phyloP scores from a whole-genome alignment of 179 eudicot genomes.

The Beta lomatogona region DNA sequence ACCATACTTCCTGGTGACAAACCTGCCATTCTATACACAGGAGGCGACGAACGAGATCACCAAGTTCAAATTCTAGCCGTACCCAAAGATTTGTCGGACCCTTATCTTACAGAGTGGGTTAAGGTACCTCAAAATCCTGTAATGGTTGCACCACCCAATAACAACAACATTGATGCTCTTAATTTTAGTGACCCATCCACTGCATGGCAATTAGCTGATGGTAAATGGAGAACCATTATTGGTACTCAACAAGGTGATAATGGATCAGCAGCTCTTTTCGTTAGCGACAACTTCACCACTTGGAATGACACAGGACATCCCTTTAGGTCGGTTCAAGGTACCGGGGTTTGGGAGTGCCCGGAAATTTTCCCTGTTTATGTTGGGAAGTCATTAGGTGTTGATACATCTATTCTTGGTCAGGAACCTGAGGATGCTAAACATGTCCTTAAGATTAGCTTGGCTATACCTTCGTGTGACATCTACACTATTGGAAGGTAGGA shows the following conservation, averaged over 20 bases:
- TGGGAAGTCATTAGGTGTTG: conserved; percentile 32
- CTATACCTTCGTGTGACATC: conserved; percentile 42
- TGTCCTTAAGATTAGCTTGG: conserved; percentile 59
- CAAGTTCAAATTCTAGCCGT: conserved; percentile 66
- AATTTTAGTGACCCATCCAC: conserved; percentile 69
- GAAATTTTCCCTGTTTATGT: conserved; percentile 55
- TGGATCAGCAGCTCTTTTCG: conserved; percentile 52
- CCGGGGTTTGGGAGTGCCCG: conserved; percentile 53
- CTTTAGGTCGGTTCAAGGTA: conserved; percentile 37
- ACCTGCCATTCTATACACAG: conserved; percentile 64
- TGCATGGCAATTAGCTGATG: conserved; percentile 50
- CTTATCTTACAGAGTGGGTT: conserved; percentile 61
- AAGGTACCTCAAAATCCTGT: conserved; percentile 60
- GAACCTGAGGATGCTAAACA: conserved; percentile 38
- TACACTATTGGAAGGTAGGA: conserved; percentile 63
- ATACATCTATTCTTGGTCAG: conserved; percentile 38
- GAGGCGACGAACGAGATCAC: conserved; percentile 28
- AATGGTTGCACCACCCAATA: conserved; percentile 21
- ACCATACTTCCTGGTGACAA: conserved; percentile 56
- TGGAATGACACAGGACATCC: conserved; percentile 52
- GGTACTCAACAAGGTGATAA: conserved; percentile 41
- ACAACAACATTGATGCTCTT: conserved; percentile 29
- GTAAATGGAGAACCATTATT: conserved; percentile 51
- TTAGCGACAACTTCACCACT: conserved; percentile 51
- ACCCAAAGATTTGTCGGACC: conserved; percentile 60